Evolutionary conservation across 225 moss, liverwort and hornwort species (phyloP).

Genomic region (Marchantia polymorpha): DNA sequence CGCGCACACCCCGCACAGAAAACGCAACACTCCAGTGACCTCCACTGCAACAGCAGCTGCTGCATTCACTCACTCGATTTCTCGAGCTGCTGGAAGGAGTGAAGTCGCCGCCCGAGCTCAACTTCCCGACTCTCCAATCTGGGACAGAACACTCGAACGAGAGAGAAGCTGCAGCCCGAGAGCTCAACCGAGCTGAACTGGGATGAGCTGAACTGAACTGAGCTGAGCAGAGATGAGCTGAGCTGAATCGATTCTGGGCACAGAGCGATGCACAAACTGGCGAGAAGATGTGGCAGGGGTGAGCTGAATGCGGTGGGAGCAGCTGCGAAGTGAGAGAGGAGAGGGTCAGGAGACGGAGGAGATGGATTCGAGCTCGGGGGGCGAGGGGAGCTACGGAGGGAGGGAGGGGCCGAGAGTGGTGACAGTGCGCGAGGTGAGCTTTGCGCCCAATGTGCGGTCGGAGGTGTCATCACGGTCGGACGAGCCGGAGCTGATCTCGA

Average conservation of each 20-base stretch:
- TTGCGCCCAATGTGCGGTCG: constrained; percentile 41
- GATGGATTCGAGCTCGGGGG: constrained; percentile 37
- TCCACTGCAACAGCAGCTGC: background rate
- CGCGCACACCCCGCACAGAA: background rate
- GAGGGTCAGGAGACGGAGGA: background rate
- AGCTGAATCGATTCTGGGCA: background rate
- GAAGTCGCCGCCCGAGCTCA: background rate
- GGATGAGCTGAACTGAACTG: too few species aligned
- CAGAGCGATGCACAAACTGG: background rate
- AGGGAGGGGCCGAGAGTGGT: constrained; percentile 32
- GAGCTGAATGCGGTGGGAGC: background rate
- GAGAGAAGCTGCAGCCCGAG: too few species aligned
- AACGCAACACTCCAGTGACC: background rate
- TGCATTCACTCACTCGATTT: background rate
- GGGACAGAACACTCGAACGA: too few species aligned
- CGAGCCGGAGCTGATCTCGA: constrained; percentile 49
- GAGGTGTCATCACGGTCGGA: constrained; percentile 44
- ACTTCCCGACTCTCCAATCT: background rate
- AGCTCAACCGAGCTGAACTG: too few species aligned
- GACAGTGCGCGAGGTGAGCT: constrained; percentile 48
- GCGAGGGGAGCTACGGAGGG: constrained; percentile 20
- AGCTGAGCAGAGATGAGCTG: too few species aligned
- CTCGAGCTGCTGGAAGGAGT: background rate
- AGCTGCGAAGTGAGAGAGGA: too few species aligned
- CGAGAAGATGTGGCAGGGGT: background rate